A percentile compares a stretch with the other conserved stretches of the same genome.
Conservation (phyloP, 495 filamentous ascomycete genomes). For the Penicillium lividum region DNA sequence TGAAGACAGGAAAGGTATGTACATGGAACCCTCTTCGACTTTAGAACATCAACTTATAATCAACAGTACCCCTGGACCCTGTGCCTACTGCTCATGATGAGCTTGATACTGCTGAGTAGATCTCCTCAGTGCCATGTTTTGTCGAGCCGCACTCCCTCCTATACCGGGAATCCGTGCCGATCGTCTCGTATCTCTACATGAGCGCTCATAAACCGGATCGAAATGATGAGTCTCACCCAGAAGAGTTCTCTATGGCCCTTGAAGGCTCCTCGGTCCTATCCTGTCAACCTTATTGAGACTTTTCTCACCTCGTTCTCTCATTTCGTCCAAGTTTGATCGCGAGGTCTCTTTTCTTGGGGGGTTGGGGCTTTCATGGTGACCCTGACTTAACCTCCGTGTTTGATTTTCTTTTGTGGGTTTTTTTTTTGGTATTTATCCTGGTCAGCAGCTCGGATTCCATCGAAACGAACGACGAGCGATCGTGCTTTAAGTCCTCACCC, state of each 20-base stretch:
- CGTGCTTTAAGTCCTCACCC: slow-evolving; percentile 29
- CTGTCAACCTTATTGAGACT: not conserved
- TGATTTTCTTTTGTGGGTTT: slow-evolving; percentile 12
- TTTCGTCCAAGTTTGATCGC: slow-evolving; percentile 10
- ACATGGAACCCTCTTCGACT: not conserved
- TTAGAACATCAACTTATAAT: slow-evolving; percentile 13
- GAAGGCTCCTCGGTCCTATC: too few species aligned
- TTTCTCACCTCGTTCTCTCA: slow-evolving; percentile 3
- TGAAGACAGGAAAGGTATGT: slow-evolving; percentile 85
- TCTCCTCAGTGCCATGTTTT: slow-evolving; percentile 19
- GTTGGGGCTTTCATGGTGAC: slow-evolving; percentile 8
- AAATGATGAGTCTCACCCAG: not conserved
- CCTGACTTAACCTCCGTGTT: slow-evolving; percentile 5
- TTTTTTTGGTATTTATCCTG: slow-evolving; percentile 36
- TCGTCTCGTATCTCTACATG: not conserved
- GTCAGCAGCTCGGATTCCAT: slow-evolving; percentile 45
- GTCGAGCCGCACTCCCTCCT: not conserved
- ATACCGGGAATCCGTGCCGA: not conserved
- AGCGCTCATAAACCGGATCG: not conserved
- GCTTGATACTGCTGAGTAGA: slow-evolving; percentile 92
- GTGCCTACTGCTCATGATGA: slow-evolving; percentile 89
- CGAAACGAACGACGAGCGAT: slow-evolving; percentile 48
- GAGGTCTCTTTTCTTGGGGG: not conserved
- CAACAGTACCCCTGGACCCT: slow-evolving; percentile 62
- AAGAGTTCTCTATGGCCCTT: not conserved